A percentile compares a stretch with the other conserved stretches of the same genome.
These are phyloP conservation scores for button mushroom (Agaricus bisporus) DNA, from an alignment of 768 basidiomycete species.

Conservation along the genomic window DNA sequence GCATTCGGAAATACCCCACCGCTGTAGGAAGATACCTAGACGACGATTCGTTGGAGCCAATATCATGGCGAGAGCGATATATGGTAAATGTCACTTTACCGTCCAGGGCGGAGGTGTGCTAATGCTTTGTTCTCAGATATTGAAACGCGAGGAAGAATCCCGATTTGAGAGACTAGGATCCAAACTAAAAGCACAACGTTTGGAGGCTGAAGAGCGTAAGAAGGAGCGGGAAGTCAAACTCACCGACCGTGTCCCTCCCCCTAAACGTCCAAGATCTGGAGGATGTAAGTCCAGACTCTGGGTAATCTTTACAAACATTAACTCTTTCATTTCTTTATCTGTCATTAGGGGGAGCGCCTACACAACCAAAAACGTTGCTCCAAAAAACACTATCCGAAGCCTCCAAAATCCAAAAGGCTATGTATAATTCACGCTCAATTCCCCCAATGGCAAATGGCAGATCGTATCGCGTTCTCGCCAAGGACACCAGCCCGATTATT, in stretches of 20 bases:
- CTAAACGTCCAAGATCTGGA: conserved; percentile 51
- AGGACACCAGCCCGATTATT: conserved; percentile 25
- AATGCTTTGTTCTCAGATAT: conserved; percentile 28
- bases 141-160: conserved; percentile 53
- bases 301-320: conserved; percentile 9
- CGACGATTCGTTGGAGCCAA: conserved; percentile 36
- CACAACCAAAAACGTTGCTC: conserved; percentile 62
- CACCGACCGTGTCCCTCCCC: conserved; percentile 61
- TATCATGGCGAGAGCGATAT: conserved; percentile 65
- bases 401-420: conserved; percentile 55
- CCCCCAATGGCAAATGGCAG: conserved; percentile 50
- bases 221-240: conserved; percentile 72
- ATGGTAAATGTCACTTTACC: conserved; percentile 41
- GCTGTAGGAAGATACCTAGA: conserved; percentile 41
- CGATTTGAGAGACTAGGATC: conserved; percentile 58
- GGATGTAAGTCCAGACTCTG: conserved; percentile 38
- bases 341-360: conserved; percentile 29
- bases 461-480: conserved; percentile 35
- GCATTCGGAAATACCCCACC: conserved; percentile 53
- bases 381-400: conserved; percentile 74
- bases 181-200: conserved; percentile 59
- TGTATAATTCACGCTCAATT: conserved; percentile 47
- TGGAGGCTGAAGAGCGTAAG: conserved; percentile 69
- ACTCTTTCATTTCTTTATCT: conserved; percentile 11
- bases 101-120: conserved; percentile 10